Conservation (phyloP, 495 filamentous ascomycete genomes). For the Aspergillus sclerotioniger region DNA sequence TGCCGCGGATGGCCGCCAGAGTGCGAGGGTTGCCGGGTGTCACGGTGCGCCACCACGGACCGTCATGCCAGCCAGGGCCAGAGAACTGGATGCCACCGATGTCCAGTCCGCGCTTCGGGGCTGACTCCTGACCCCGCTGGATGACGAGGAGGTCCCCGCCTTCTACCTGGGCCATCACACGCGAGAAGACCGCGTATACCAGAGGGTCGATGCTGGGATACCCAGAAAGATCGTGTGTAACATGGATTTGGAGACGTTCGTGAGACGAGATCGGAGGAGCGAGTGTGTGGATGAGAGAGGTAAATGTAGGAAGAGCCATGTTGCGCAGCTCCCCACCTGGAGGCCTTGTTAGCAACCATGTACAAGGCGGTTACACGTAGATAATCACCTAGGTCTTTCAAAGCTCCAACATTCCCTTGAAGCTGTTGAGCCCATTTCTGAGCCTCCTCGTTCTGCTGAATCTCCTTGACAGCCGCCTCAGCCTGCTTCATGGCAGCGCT, state of each 20-base stretch:
- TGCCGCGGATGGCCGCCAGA: slow-evolving; percentile 74
- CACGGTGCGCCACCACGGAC: slow-evolving; percentile 89
- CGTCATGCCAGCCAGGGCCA: slow-evolving; percentile 75
- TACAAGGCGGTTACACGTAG: background rate
- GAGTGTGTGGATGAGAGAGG: slow-evolving; percentile 87
- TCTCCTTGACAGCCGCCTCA: slow-evolving; percentile 88
- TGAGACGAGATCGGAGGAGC: slow-evolving; percentile 97
- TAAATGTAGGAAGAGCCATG: slow-evolving; percentile 91
- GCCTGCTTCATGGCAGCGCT: slow-evolving; percentile 89
- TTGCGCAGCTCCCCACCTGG: slow-evolving; percentile 85
- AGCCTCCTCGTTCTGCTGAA: slow-evolving; percentile 94
- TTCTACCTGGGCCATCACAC: slow-evolving; percentile 98
- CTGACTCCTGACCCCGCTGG: slow-evolving; percentile 84
- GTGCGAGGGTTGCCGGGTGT: slow-evolving; percentile 62
- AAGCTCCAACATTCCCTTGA: slow-evolving; percentile 80
- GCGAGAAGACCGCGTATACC: slow-evolving; percentile 88
- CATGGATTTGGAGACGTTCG: slow-evolving; percentile 96
- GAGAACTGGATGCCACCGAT: slow-evolving; percentile 51
- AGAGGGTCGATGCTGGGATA: slow-evolving; percentile 94
- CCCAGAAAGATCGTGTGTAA: slow-evolving; percentile 89
- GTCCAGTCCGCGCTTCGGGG: slow-evolving; percentile 61
- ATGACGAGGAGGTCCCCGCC: slow-evolving; percentile 96
- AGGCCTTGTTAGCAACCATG: slow-evolving; percentile 17
- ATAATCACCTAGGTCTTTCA: slow-evolving; percentile 73
- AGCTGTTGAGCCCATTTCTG: slow-evolving; percentile 95